Evolutionary conservation across 2,329 filamentous ascomycete genomes (phyloP).

Genomic region (Monilinia aucupariae): DNA sequence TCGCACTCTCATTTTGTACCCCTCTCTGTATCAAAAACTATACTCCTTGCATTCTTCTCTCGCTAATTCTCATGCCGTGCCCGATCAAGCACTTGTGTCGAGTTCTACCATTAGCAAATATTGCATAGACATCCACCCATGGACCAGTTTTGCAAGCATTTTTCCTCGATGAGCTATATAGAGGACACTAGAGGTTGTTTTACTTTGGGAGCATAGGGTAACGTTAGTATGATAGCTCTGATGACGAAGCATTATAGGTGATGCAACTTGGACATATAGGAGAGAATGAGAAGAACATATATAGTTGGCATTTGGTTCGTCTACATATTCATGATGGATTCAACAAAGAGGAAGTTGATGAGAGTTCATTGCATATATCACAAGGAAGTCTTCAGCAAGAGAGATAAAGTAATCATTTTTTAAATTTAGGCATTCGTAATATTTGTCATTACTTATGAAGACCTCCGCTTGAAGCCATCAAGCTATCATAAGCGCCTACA

Average conservation of each 20-base stretch:
- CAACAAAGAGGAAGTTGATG: neutral
- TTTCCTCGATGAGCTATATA: no score
- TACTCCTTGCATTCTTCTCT: constrained; percentile 55
- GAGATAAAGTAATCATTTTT: constrained; percentile 6
- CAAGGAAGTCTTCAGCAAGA: neutral
- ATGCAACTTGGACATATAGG: no score
- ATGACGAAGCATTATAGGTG: no score
- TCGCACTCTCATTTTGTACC: constrained; percentile 62
- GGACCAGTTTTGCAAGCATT: constrained; percentile 41
- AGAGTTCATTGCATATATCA: neutral
- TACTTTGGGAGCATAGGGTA: no score
- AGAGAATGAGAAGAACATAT: neutral
- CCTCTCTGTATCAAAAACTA: constrained; percentile 55
- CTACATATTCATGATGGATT: neutral
- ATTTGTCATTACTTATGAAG: constrained; percentile 12
- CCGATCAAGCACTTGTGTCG: constrained; percentile 42
- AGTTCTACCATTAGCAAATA: constrained; percentile 48
- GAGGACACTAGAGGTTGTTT: no score
- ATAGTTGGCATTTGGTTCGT: neutral
- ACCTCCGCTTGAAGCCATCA: constrained; percentile 14
- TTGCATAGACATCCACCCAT: constrained; percentile 61
- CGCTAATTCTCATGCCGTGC: constrained; percentile 52
- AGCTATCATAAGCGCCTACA: constrained; percentile 18
- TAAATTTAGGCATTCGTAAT: constrained; percentile 16
- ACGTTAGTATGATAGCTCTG: no score